phyloP scores from a whole-genome alignment of 176 grass and related monocot genomes.

The Areca catechu region DNA sequence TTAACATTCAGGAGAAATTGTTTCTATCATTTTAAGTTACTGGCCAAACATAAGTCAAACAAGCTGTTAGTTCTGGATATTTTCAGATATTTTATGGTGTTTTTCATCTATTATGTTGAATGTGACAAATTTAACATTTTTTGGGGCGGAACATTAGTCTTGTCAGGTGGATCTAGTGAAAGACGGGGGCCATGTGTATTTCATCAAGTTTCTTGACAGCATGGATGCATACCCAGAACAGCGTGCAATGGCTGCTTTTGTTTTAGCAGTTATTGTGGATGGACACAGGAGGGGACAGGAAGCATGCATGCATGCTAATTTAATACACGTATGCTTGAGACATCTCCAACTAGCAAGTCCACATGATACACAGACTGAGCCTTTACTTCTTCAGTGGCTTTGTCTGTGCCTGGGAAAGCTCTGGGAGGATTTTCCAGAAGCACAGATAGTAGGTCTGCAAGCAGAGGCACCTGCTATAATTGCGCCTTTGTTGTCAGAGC shows the following conservation, averaged over 20 bases:
- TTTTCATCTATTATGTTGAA: too few relatives aligned
- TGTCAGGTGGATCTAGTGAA: constrained; percentile 98
- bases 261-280: constrained; percentile 91
- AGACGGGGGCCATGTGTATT: constrained; percentile 89
- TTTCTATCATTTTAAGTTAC: too few relatives aligned
- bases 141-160: constrained; percentile 38
- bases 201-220: constrained; percentile 91
- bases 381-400: constrained; percentile 96
- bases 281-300: constrained; percentile 79
- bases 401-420: constrained; percentile 95
- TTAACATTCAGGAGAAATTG: too few relatives aligned
- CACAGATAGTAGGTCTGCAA: constrained; percentile 56
- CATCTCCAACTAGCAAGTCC: constrained; percentile 61
- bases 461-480: constrained; percentile 49
- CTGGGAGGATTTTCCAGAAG: constrained; percentile 93
- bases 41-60: too few relatives aligned
- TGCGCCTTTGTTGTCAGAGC: constrained; percentile 44
- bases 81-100: background rate
- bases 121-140: background rate
- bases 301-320: constrained; percentile 55
- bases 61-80: too few relatives aligned
- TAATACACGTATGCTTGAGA: constrained; percentile 83
- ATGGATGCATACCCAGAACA: constrained; percentile 90
- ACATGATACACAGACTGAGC: constrained; percentile 55
- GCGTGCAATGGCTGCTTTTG: constrained; percentile 93